Evolutionary conservation across 306 rosid genomes (phyloP).

Genomic region (Echinosophora koreensis): DNA sequence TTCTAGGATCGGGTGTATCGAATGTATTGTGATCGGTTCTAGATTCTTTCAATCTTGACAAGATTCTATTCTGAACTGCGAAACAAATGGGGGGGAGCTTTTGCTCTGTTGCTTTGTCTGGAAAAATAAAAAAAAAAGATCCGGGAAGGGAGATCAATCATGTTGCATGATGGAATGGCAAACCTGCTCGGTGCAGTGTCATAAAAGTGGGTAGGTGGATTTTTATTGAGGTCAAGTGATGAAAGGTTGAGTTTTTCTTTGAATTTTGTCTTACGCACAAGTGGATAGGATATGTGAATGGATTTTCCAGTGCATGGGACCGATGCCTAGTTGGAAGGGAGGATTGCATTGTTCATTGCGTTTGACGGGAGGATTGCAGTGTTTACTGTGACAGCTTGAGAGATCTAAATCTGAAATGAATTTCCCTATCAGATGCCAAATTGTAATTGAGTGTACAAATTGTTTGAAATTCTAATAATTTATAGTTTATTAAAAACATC

Average conservation of each 20-base stretch:
- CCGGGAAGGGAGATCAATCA: neutral
- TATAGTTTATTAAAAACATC: too few species aligned
- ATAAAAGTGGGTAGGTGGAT: constrained; percentile 35
- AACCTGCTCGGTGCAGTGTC: neutral
- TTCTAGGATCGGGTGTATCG: neutral
- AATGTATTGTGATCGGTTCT: neutral
- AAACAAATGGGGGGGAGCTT: neutral
- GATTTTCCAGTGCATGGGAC: constrained; percentile 9
- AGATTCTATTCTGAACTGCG: neutral
- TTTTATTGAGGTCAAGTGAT: constrained; percentile 29
- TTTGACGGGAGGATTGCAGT: neutral
- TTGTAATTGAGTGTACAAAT: too few species aligned
- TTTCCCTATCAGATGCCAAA: too few species aligned
- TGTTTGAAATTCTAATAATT: too few species aligned
- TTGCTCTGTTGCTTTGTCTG: constrained; percentile 6
- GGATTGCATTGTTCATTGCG: constrained; percentile 3
- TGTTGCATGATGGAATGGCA: constrained; percentile 21
- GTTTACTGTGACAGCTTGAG: neutral
- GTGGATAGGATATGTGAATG: constrained; percentile 37
- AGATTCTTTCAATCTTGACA: neutral
- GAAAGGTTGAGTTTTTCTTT: neutral
- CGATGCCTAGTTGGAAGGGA: neutral
- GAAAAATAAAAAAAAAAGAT: neutral
- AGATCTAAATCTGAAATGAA: too few species aligned
- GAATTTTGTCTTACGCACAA: neutral